Base-by-base conservation (phyloP, 2,329 filamentous ascomycete genomes). In the Arachnomyces sp. region DNA sequence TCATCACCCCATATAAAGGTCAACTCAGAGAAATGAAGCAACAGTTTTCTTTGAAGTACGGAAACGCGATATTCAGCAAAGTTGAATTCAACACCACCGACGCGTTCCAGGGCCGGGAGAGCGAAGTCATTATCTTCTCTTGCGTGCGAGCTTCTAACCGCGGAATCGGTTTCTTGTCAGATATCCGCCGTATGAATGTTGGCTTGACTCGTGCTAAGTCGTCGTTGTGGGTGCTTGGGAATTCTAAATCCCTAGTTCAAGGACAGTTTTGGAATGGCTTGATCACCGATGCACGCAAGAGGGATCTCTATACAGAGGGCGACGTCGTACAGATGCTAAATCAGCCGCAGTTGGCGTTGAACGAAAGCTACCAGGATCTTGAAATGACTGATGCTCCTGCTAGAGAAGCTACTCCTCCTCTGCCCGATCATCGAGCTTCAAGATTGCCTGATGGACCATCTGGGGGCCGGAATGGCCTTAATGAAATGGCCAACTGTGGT, bases 11-110 rank as follows among this genome's bases (percentile, higher is more conserved):
- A 0, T 98, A 98, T 66, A 98, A 96, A 60, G 88, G 87, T 14
- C 92, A 98, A 60, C 69, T 98, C 11, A 78, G 75, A 42, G 82
- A 88, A 60, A 72, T 98, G 43, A 88, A 84, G 48, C 71, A 73
- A 34, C 80, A 81, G 2, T 98, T 98, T 60, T 67, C 72, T 7
- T 68, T 74, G 11, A 73, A 72, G 32, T 96, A 84, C 55, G 88
- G 90, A 28, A 77, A 85, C 3, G 65, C 62, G 0, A 88, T 98
- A 49, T 74, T 81, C 16, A 81, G 84, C 25, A 75, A 76, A 14
- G 84, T 98, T 49, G 93, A 98, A 51, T 98, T 98, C 75, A 98
- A 98, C 62, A 98, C 92, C 0, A 98, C 92, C 1, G 92, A 98
- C 66, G 93, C 92, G 13, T 98, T 95, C 62, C 88, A 98, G 62